Base-by-base conservation (phyloP, 768 basidiomycete species). In the Cystobasidium tubakii region DNA sequence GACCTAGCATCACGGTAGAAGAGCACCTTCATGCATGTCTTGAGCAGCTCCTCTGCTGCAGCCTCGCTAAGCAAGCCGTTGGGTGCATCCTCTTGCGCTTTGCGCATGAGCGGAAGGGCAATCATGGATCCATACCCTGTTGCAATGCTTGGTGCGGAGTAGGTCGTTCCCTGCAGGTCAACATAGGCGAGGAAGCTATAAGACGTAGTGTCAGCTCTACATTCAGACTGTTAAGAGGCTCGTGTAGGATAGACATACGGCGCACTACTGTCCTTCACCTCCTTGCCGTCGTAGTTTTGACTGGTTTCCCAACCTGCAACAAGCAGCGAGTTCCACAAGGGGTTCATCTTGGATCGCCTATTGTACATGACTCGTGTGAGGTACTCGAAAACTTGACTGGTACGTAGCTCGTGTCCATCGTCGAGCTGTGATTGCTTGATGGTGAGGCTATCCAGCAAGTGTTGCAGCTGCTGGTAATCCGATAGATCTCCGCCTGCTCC, bases 401-500 rank as follows among this genome's bases (percentile, higher is more conserved):
- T 91, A 23, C 90, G 90, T 1, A 98, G 86, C 29, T 84, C 83
- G 77, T 96, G 90, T 0, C 88, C 89, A 79, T 99, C 96, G 73
- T 87, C 87, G 9, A 34, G 23, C 23, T 65, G 57, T 10, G 44
- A 54, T 31, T 65, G 36, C 27, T 70, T 65, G 21, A 60, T 42
- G 31, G 31, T 85, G 57, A 94, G 83, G 27, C 87, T 85, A 75
- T 96, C 90, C 60, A 99, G 86, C 57, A 88, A 79, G 62, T 83
- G 84, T 80, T 96, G 90, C 77, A 98, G 85, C 82, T 90, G 88
- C 81, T 99, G 96, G 83, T 92, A 98, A 83, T 99, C 96, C 78
- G 90, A 90, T 88, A 99, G 91, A 84, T 99, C 96, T 31, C 96
- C 96, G 19, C 91, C 88, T 1, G 90, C 95, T 25, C 91, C 96